Conservation (phyloP, 139 green algal species). For the Axilococcus clingmanii region DNA sequence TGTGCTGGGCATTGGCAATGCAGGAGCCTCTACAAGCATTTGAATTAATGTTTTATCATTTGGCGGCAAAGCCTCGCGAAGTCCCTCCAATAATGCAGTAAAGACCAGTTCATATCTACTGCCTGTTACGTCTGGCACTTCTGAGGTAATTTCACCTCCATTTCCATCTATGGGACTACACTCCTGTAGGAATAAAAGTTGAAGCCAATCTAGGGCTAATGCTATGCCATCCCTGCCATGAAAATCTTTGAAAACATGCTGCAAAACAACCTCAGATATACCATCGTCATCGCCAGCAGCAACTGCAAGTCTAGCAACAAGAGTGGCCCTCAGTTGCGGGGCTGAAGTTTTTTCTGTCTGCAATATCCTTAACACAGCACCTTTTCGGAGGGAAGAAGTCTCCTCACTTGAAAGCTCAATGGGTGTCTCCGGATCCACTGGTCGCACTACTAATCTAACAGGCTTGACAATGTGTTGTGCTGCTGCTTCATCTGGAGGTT, state of each 20-base stretch:
- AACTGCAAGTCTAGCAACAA: slow-evolving; percentile 37
- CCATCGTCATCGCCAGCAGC: slow-evolving; percentile 8
- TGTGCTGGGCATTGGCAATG: slow-evolving; percentile 30
- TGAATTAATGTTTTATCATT: slow-evolving; percentile 12
- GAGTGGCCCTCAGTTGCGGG: slow-evolving; percentile 10
- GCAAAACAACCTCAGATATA: slow-evolving; percentile 14
- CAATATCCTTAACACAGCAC: slow-evolving; percentile 43
- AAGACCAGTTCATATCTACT: slow-evolving; percentile 47
- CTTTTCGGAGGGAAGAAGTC: slow-evolving; percentile 20
- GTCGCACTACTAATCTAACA: too few relatives aligned
- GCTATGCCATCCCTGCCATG: slow-evolving; percentile 6
- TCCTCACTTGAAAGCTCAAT: neutral
- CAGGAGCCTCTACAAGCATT: slow-evolving; percentile 40
- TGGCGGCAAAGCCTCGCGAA: slow-evolving; percentile 19
- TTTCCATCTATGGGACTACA: neutral
- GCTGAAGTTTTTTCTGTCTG: slow-evolving; percentile 16
- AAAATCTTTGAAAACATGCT: slow-evolving; percentile 9
- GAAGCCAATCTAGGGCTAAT: slow-evolving; percentile 6
- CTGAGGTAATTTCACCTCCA: neutral
- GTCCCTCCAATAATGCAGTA: slow-evolving; percentile 33
- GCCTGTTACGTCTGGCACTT: slow-evolving; percentile 3
- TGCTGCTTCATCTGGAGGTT: too few relatives aligned
- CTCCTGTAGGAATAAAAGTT: slow-evolving; percentile 3
- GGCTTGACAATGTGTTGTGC: too few relatives aligned
- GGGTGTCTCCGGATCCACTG: neutral